Evolutionary conservation across 306 rosid species (phyloP).

Genomic region (Begonia masoniana): DNA sequence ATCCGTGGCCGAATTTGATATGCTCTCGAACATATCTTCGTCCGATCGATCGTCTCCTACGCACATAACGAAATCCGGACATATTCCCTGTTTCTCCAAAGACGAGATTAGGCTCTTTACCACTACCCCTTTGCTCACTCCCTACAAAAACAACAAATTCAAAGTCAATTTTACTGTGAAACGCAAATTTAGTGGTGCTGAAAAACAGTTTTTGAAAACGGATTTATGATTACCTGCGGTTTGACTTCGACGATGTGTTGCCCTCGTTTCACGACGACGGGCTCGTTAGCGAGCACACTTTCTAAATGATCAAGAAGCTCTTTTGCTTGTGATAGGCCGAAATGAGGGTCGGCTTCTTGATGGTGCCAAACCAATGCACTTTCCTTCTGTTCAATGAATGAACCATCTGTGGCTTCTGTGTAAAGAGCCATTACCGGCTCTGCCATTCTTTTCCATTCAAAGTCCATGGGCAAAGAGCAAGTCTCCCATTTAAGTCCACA

Average conservation of each 20-base stretch:
- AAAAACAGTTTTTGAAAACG: too few species aligned
- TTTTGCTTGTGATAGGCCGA: slow-evolving; percentile 7
- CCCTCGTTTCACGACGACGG: slow-evolving; percentile 62
- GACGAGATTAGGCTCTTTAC: slow-evolving; percentile 45
- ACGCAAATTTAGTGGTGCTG: too few species aligned
- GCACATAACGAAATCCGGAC: slow-evolving; percentile 57
- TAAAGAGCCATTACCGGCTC: slow-evolving; percentile 65
- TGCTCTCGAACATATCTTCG: slow-evolving; percentile 75
- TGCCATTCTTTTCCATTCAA: slow-evolving; percentile 44
- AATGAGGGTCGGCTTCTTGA: slow-evolving; percentile 39
- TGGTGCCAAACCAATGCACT: slow-evolving; percentile 66
- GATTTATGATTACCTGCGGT: slow-evolving; percentile 37
- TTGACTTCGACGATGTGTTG: slow-evolving; percentile 65
- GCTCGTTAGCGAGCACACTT: slow-evolving; percentile 60
- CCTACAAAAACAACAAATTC: slow-evolving; percentile 13
- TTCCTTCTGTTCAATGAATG: slow-evolving; percentile 61
- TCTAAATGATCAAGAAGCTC: slow-evolving; percentile 76
- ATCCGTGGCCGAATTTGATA: slow-evolving; percentile 31
- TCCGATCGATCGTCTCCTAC: slow-evolving; percentile 69
- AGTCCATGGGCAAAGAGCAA: slow-evolving; percentile 28
- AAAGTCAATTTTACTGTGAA: too few species aligned
- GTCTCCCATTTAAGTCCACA: slow-evolving; percentile 2
- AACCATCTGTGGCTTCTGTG: slow-evolving; percentile 72
- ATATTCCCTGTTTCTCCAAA: slow-evolving; percentile 37
- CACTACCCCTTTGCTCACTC: slow-evolving; percentile 61